phyloP scores from a whole-genome alignment of 208 protist species.

The Wallacemonas sp. region DNA sequence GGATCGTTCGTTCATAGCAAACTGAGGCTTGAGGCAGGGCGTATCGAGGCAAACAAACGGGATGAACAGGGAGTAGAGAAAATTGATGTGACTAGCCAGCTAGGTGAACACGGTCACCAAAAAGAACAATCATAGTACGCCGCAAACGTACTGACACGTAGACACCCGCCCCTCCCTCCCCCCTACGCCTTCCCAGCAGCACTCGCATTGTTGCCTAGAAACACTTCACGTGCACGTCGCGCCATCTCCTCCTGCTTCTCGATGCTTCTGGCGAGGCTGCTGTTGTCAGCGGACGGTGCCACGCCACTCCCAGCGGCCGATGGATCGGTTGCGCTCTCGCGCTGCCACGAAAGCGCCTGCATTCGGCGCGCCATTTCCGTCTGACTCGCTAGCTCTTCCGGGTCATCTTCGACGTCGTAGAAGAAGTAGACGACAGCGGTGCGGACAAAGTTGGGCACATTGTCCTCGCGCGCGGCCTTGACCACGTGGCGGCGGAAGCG shows the following conservation, averaged over 20 bases:
- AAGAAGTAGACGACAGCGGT: constrained; percentile 67
- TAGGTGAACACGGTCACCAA: too few relatives aligned
- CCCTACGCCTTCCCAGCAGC: too few relatives aligned
- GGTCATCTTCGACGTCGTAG: constrained; percentile 52
- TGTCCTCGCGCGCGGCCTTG: constrained; percentile 42
- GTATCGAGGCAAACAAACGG: too few relatives aligned
- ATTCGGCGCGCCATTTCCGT: constrained; percentile 4
- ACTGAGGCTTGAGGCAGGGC: too few relatives aligned
- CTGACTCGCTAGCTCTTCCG: constrained; percentile 21
- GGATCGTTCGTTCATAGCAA: too few relatives aligned
- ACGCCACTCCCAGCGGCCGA: background rate
- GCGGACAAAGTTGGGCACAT: constrained; percentile 47
- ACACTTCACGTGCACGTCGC: constrained; percentile 30
- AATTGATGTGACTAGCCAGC: too few relatives aligned
- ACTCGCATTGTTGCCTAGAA: too few relatives aligned
- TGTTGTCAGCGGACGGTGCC: background rate
- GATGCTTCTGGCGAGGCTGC: constrained; percentile 23
- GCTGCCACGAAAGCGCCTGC: constrained; percentile 15
- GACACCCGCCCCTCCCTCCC: too few relatives aligned
- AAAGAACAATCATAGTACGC: too few relatives aligned
- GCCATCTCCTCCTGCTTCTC: constrained; percentile 31
- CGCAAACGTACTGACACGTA: too few relatives aligned
- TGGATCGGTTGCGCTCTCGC: constrained; percentile 7
- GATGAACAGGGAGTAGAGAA: too few relatives aligned
- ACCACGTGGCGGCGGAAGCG: constrained; percentile 33